Evolutionary conservation across 192 early-diverging fungal species (phyloP).

Genomic region (Coemansia sp.): DNA sequence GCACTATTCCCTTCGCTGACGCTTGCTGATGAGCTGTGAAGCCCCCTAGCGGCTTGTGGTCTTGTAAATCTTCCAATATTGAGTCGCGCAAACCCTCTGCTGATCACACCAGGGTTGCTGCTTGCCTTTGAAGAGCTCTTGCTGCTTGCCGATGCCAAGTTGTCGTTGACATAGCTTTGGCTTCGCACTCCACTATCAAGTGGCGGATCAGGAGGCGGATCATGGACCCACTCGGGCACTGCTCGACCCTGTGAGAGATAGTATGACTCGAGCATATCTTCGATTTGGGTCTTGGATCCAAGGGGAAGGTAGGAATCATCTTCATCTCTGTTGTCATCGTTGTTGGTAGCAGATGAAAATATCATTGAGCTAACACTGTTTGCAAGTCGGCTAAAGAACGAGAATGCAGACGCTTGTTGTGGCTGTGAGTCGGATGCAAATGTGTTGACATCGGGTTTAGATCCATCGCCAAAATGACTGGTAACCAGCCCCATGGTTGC

Average conservation of each 20-base stretch:
- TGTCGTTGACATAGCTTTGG: neutral
- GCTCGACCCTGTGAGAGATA: constrained; percentile 32
- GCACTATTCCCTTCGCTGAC: neutral
- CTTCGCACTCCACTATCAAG: neutral
- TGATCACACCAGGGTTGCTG: constrained; percentile 3
- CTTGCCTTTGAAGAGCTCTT: constrained; percentile 12
- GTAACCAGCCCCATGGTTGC: constrained; percentile 8
- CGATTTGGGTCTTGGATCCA: constrained; percentile 30
- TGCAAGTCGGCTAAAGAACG: constrained; percentile 25
- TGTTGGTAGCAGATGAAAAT: constrained; percentile 9
- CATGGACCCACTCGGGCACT: constrained; percentile 39
- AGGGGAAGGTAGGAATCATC: neutral
- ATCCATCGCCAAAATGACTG: neutral
- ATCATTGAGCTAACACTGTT: constrained; percentile 23
- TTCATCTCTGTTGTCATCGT: neutral
- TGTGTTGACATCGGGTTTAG: neutral
- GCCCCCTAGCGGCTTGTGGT: constrained; percentile 7
- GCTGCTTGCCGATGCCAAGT: constrained; percentile 1
- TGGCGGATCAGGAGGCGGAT: constrained; percentile 36
- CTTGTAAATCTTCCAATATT: constrained; percentile 25
- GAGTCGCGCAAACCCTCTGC: constrained; percentile 25
- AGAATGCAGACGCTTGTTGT: constrained; percentile 8
- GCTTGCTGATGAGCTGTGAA: constrained; percentile 8
- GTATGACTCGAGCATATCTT: constrained; percentile 48
- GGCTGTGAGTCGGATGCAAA: neutral